Evolutionary conservation across 768 basidiomycete species (phyloP).

Genomic region (Fomitopsis pulvina): DNA sequence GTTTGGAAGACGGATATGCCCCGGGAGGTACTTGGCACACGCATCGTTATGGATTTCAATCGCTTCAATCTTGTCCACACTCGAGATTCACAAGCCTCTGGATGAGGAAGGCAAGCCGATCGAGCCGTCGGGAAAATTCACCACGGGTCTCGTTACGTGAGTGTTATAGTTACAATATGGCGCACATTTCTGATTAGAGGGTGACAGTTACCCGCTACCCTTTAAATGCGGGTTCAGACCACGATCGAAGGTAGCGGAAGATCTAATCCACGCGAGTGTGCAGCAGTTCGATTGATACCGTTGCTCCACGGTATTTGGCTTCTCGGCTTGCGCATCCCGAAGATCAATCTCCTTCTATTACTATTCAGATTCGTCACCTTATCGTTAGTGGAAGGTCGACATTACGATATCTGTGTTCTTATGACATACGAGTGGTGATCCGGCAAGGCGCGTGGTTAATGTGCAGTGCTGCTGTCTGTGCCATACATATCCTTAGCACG

Average conservation of each 20-base stretch:
- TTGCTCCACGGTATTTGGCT: neutral
- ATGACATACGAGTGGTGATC: neutral
- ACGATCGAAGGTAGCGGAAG: conserved; percentile 8
- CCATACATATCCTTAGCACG: neutral
- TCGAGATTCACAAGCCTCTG: conserved; percentile 18
- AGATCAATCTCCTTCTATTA: neutral
- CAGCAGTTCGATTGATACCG: conserved; percentile 6
- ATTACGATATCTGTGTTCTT: too few species aligned
- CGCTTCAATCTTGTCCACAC: conserved; percentile 19
- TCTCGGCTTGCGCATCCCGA: neutral
- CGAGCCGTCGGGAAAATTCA: conserved; percentile 17
- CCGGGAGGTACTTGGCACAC: conserved; percentile 21
- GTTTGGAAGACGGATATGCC: conserved; percentile 21
- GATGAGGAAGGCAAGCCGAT: conserved; percentile 20
- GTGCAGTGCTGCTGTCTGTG: neutral
- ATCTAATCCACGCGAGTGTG: conserved; percentile 5
- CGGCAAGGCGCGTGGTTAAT: neutral
- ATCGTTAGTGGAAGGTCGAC: too few species aligned
- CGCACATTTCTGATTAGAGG: neutral
- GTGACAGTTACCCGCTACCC: conserved; percentile 11
- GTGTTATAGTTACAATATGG: neutral
- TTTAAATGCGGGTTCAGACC: conserved; percentile 16
- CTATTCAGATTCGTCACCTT: neutral
- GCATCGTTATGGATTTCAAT: conserved; percentile 20
- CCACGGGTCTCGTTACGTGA: conserved; percentile 17